Base-by-base conservation (phyloP, 1,284 basidiomycete species). In the Psilocybe mexicana region DNA sequence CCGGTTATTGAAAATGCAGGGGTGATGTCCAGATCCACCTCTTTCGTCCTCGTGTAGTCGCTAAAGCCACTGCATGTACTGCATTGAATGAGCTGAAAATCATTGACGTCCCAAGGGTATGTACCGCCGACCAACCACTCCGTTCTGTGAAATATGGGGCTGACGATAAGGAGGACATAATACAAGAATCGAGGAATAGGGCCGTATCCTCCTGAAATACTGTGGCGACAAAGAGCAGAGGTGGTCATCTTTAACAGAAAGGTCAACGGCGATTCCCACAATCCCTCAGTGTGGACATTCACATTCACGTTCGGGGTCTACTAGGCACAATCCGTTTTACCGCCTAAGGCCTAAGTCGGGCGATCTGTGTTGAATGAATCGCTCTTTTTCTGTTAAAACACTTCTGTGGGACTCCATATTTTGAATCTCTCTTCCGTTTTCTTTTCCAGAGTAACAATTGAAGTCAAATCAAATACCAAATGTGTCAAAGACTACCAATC, bases 81-180 rank as follows among this genome's bases (percentile, higher is more conserved):
- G 58, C 58, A 12, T 53, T 49, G 35, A 59, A 55, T 1, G 58
- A 59, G 43, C 53, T 55, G 48, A 55, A 59, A 8, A 59, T 52
- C 58, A 55, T 59, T 26, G 58, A 55, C 43, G 58, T 54, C 18
- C 58, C 58, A 35, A 59, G 53, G 5, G 58, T 55, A 14, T 48
- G 58, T 55, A 14, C 53, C 45, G 35, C 48, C 48, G 43, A 55
- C 53, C 3, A 59, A 43, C 58, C 53, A 59, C 12, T 59, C 47
- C 7, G 43, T 52, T 25, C 42, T 59, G 38, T 59, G 58, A 26
- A 59, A 59, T 14, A 55, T 23, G 0, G 55, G 35, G 14, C 35
- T 50, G 18, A 55, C 36, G 36, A 55, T 40, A 26, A 59, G 53
- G 11, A 59, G 49, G 47, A 55, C 46, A 49, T 55, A 59, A 35